Conservation (phyloP, 768 basidiomycete species). For the Sutorius australiensis region DNA sequence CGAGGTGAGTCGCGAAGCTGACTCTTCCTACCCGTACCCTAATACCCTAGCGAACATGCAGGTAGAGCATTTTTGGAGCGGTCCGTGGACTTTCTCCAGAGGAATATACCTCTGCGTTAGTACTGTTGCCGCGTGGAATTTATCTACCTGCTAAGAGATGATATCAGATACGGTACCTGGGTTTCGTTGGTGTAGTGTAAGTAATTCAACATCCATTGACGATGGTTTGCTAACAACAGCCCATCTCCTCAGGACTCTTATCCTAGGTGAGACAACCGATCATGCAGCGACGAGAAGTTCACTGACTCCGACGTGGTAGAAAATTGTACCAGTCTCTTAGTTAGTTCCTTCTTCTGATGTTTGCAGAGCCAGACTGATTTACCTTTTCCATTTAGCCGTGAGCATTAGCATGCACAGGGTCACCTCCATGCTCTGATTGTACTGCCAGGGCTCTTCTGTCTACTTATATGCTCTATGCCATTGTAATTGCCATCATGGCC, state of each 20-base stretch:
- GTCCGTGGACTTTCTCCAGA: conserved; percentile 9
- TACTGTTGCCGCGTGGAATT: neutral
- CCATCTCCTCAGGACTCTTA: neutral
- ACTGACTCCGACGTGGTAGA: neutral
- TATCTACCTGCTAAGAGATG: neutral
- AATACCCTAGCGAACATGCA: neutral
- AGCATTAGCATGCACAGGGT: neutral
- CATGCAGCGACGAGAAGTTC: neutral
- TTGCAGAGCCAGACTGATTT: neutral
- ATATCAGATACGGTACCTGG: conserved; percentile 11
- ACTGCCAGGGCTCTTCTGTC: neutral
- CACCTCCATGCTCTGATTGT: neutral
- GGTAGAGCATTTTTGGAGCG: conserved; percentile 13
- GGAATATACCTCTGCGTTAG: conserved; percentile 9
- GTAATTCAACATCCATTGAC: neutral
- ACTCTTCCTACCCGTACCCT: neutral
- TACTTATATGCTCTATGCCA: neutral
- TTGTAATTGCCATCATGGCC: neutral
- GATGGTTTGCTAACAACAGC: neutral
- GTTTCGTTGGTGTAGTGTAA: conserved; percentile 6
- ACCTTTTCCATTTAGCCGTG: conserved; percentile 3
- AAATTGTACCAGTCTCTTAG: neutral
- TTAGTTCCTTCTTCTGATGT: neutral
- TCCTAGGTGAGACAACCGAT: conserved; percentile 4
- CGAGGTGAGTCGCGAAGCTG: conserved; percentile 1